Conservation (phyloP, 805 yeast genomes). For the Candida qinlingensis region DNA sequence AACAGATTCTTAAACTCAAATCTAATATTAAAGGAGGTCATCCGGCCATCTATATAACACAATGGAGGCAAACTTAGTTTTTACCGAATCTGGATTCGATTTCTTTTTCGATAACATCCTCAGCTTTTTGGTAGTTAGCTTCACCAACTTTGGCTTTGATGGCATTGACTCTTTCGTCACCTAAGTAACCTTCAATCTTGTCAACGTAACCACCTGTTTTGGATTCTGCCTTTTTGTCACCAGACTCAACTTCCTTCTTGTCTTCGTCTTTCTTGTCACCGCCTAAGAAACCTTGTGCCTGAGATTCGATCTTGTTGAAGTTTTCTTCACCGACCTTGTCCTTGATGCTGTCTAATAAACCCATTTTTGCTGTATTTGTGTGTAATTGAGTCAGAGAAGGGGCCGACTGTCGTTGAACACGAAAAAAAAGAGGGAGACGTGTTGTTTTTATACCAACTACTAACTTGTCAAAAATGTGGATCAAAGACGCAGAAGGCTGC, state of each 20-base stretch:
- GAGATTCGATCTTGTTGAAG: conserved; percentile 9
- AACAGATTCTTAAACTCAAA: no score
- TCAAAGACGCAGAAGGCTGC: background rate
- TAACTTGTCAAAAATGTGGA: background rate
- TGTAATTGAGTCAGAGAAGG: background rate
- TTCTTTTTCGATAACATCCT: conserved; percentile 24
- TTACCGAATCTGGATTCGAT: conserved; percentile 10
- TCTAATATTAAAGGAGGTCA: no score
- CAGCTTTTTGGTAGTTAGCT: conserved; percentile 26
- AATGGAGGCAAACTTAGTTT: background rate
- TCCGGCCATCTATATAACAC: no score
- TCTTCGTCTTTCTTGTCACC: conserved; percentile 2
- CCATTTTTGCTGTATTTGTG: conserved; percentile 13
- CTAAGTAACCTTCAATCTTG: conserved; percentile 26
- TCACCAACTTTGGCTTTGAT: conserved; percentile 28
- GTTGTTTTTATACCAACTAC: background rate
- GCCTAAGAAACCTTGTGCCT: conserved; percentile 11
- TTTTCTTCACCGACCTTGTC: conserved; percentile 16
- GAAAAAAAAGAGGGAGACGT: background rate
- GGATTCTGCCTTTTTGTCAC: background rate
- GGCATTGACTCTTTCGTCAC: conserved; percentile 26
- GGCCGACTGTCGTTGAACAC: no score
- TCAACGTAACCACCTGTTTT: conserved; percentile 16
- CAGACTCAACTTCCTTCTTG: background rate
- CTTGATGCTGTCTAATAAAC: conserved; percentile 18